Evolutionary conservation across 768 basidiomycete genomes (phyloP).

Genomic region (Calocybe cyanea): DNA sequence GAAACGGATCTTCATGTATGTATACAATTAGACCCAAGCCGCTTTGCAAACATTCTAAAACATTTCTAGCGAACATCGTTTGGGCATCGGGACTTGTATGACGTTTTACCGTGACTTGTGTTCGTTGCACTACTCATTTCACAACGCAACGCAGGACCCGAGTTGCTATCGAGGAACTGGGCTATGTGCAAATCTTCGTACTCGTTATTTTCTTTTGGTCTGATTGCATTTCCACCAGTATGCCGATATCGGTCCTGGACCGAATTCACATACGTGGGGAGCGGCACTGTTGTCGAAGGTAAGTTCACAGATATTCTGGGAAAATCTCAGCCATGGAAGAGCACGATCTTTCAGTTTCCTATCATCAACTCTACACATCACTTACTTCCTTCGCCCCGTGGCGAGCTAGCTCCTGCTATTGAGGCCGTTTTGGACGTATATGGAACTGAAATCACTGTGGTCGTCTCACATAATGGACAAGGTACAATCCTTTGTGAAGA

Average conservation of each 20-base stretch:
- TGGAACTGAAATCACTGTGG: constrained; percentile 72
- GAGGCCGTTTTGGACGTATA: constrained; percentile 80
- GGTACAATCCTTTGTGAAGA: constrained; percentile 33
- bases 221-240: constrained; percentile 44
- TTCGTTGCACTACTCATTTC: too few relatives aligned
- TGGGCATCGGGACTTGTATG: constrained; percentile 81
- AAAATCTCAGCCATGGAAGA: not conserved
- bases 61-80: constrained; percentile 41
- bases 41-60: constrained; percentile 2
- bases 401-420: constrained; percentile 87
- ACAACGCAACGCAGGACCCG: constrained; percentile 78
- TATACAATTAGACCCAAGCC: constrained; percentile 7
- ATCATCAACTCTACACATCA: constrained; percentile 86
- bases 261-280: constrained; percentile 89
- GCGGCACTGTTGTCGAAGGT: constrained; percentile 79
- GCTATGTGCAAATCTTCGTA: constrained; percentile 56
- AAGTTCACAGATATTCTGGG: not conserved
- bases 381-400: constrained; percentile 79
- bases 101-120: not conserved
- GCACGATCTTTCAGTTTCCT: constrained; percentile 61
- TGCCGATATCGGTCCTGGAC: constrained; percentile 86
- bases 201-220: not conserved
- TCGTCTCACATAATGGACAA: constrained; percentile 93
- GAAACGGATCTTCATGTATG: constrained; percentile 85
- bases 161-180: constrained; percentile 69